Conservation (phyloP, 129 eudicot genomes). For the Saposhnikovia divaricata region DNA sequence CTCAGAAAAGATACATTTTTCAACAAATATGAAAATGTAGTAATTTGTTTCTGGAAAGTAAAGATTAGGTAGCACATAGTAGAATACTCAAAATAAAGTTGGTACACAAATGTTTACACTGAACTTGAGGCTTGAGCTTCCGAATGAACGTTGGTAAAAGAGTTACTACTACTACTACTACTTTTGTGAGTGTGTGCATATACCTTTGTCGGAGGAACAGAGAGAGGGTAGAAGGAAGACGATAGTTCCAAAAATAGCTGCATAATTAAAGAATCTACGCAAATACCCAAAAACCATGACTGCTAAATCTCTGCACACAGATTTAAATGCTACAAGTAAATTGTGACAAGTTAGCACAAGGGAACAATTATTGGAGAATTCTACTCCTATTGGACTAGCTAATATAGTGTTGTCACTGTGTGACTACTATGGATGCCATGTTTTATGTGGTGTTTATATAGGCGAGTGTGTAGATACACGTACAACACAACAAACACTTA, state of each 20-base stretch:
- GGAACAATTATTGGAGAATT: neutral
- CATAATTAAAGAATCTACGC: neutral
- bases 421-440: neutral
- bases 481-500: neutral
- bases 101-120: neutral
- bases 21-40: too few relatives aligned
- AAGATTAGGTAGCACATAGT: too few relatives aligned
- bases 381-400: neutral
- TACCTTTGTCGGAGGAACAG: slow-evolving; percentile 1
- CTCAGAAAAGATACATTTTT: too few relatives aligned
- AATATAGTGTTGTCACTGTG: neutral
- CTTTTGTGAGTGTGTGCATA: neutral
- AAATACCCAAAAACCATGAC: neutral
- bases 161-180: neutral
- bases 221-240: neutral
- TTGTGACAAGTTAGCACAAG: neutral
- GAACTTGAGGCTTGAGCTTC: neutral
- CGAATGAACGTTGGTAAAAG: neutral
- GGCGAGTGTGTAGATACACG: neutral
- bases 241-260: neutral
- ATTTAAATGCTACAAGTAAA: too few relatives aligned
- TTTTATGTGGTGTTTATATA: neutral
- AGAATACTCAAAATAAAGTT: neutral
- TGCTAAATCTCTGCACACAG: neutral
- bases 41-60: too few relatives aligned